Conservation (phyloP, 163 green algal genomes). For the Prototheca stagnorum region DNA sequence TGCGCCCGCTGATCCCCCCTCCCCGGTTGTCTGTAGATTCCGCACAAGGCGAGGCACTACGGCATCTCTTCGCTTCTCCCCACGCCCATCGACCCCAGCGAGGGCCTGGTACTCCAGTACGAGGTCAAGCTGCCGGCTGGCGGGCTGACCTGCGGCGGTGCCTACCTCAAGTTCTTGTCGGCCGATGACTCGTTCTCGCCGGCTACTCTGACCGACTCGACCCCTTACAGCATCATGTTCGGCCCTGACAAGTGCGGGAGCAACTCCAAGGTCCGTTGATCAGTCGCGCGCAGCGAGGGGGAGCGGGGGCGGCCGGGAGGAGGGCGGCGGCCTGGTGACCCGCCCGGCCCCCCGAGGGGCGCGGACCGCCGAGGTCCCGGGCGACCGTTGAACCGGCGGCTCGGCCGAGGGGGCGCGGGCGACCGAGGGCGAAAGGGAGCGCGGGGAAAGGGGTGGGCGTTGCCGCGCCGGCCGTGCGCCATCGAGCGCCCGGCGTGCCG, state of each 20-base stretch:
- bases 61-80: slow-evolving; percentile 38
- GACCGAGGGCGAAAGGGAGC: too few species aligned
- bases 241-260: slow-evolving; percentile 79
- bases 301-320: background rate
- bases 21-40: slow-evolving; percentile 22
- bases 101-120: slow-evolving; percentile 45
- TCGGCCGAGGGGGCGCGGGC: too few species aligned
- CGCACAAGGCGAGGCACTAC: slow-evolving; percentile 61
- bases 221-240: slow-evolving; percentile 88
- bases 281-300: background rate
- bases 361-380: too few species aligned
- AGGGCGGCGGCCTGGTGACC: background rate
- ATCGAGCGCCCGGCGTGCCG: too few species aligned
- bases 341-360: too few species aligned
- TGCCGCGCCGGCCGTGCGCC: too few species aligned
- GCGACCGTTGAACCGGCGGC: too few species aligned
- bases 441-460: too few species aligned
- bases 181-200: slow-evolving; percentile 35
- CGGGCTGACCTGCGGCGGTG: slow-evolving; percentile 62
- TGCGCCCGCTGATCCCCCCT: background rate
- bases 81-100: slow-evolving; percentile 34
- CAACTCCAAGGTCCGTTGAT: slow-evolving; percentile 69
- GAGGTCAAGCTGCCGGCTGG: slow-evolving; percentile 12
- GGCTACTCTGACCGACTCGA: slow-evolving; percentile 38
- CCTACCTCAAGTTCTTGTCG: slow-evolving; percentile 82